These are phyloP conservation scores for Gossypium raimondii DNA, from an alignment of 345 rosid genomes.

Conservation along the genomic window DNA sequence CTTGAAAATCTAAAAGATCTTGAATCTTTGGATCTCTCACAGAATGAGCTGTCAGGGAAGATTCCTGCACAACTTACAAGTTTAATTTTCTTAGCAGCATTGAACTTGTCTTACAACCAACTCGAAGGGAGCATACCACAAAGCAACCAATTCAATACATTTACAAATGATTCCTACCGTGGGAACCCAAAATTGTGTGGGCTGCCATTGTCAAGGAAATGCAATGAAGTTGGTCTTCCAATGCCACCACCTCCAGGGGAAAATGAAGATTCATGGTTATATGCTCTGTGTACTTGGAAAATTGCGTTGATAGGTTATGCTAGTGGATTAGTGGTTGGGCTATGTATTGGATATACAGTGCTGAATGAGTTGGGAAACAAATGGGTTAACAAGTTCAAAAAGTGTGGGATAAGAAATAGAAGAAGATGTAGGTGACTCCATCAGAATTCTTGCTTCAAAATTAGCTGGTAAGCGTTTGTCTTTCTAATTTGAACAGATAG, in stretches of 20 bases:
- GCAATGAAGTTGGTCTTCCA: no score
- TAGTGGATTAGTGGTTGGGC: not conserved
- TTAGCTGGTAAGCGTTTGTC: not conserved
- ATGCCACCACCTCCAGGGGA: no score
- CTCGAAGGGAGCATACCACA: no score
- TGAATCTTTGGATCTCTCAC: no score
- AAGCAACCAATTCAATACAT: no score
- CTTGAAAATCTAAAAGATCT: no score
- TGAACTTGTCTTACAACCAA: no score
- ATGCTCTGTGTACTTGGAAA: not conserved
- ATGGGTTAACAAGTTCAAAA: not conserved
- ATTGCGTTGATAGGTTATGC: not conserved
- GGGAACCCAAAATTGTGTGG: no score
- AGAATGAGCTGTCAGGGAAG: rapidly evolving
- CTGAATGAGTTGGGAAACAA: slow-evolving; percentile 2
- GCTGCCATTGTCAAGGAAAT: no score
- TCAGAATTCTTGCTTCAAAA: not conserved
- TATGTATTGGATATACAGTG: slow-evolving; percentile 3
- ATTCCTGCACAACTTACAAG: no score
- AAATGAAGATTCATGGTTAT: not conserved
- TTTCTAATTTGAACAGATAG: not conserved
- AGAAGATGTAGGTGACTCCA: not conserved
- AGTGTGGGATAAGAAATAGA: not conserved
- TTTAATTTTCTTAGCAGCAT: no score
- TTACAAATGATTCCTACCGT: no score